Evolutionary conservation across 306 rosid genomes (phyloP), one percentile per base, ranked within the genome.

Genomic region (Malus domestica): DNA sequence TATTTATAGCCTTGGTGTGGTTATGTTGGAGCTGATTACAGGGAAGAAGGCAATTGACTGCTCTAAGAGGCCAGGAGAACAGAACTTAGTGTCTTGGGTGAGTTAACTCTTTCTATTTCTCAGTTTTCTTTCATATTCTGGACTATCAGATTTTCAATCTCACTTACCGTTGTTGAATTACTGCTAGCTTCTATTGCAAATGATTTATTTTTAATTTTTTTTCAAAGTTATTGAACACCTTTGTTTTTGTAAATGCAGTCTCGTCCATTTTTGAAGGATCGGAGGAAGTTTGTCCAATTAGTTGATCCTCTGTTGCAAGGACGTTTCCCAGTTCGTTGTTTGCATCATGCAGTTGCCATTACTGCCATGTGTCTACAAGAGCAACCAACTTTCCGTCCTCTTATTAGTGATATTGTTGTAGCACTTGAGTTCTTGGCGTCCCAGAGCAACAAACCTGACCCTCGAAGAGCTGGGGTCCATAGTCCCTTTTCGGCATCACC

Each of bases 301-400:
- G 97, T 79, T 29, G 99, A 96, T 85, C 99, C 99, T 74, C 79
- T 70, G 74, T 78, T 96, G 78, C 86, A 87, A 81, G 99, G 98
- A 67, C 80, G 68, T 44, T 89, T 79, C 88, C 97, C 96, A 2
- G 33, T 82, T 70, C 97, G 97, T 71, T 90, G 92, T 81, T 86
- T 96, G 86, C 93, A 96, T 81, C 99, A 96, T 76, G 98, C 99
- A 58, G 85, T 96, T 85, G 98, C 98, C 76, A 83, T 92, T 64
- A 90, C 97, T 76, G 97, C 97, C 19, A 89, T 96, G 98, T 96
- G 99, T 86, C 90, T 96, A 57, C 98, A 90, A 85, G 98, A 96
- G 85, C 93, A 90, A 70, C 99, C 97, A 2, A 88, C 86, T 66
- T 76, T 90, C 76, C 97, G 98, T 59, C 99, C 99, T 75, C 92